Evolutionary conservation across 257 asterid genomes (phyloP), one percentile per base, ranked within the genome.

Genomic region (Primulina huaijiensis): DNA sequence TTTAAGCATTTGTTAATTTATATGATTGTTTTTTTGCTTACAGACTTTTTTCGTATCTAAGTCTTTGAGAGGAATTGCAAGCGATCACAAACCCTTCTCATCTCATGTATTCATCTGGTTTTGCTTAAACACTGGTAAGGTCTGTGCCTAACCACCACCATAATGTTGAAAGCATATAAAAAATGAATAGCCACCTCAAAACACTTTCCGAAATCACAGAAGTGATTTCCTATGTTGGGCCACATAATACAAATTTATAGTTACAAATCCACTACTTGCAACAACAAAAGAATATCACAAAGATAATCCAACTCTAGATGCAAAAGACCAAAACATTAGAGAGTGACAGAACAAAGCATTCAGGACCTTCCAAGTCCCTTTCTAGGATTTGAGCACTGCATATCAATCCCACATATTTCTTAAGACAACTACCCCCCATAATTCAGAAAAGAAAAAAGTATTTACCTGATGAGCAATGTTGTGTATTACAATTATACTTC

Each of bases 401-500:
- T 33, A 65, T 59, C 27, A 38, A 46, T 52, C 33, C 55, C 62
- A 37, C 40, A 23, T 71, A 23, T 23, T 46, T 29, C 7, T 25
- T 55, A 64, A 21, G 38, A 46, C 38, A 30, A 55, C 25, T 23
- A 23, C 25, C 25, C 25, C 25, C 25, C 25, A 23, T 23, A 53
- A 35, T 23, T 33, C 69, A 25, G 37, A 34, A 73, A 30, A 65
- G 34, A 19, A 62, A 60, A 68, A 71, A 23, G 59, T 61, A 65
- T 66, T 76, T 46, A 94, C 99, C 88, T 94, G 99, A 82, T 94
- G 99, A 75, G 99, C 96, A 72, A 94, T 86, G 79, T 94, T 91
- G 82, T 94, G 99, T 79, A 94, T 91, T 55, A 87, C 87, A 30
- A 85, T 72, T 73, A 89, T 76, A 84, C 96, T 81, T 40, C 99